Base-by-base conservation (phyloP, 495 filamentous ascomycete genomes). In the Hapsidospora chrysogenum region DNA sequence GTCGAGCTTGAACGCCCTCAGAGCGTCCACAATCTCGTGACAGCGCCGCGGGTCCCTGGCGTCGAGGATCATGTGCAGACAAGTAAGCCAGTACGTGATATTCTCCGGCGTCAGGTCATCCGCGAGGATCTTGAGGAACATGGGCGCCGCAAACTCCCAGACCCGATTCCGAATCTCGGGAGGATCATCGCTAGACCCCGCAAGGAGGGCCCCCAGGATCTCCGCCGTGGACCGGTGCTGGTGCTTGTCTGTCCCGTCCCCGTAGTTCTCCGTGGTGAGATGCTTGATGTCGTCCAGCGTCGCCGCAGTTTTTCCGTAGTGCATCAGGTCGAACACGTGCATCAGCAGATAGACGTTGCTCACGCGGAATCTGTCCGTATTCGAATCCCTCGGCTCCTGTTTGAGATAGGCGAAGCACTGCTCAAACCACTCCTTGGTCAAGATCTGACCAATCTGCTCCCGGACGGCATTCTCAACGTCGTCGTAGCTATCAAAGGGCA, bases 191-290 rank as follows among this genome's bases (percentile, higher is more conserved):
- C 71, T 58, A 29, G 83, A 78, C 21, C 78, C 78, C 29, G 70
- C 67, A 8, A 96, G 62, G 45, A 99, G 50, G 16, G 82, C 84
- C 14, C 82, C 83, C 11, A 99, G 64, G 38, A 99, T 95, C 52
- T 99, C 89, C 3, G 92, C 72, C 14, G 87, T 93, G 6, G 92
- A 92, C 29, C 89, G 80, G 50, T 99, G 89, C 51, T 96, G 86
- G 56, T 99, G 92, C 52, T 95, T 99, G 46, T 99, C 89, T 41
- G 74, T 85, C 17, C 92, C 86, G 58, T 96, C 89, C 16, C 78
- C 86, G 44, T 78, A 94, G 2, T 86, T 73, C 1, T 62, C 64
- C 37, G 68, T 61, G 15, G 78, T 68, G 37, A 89, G 62, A 40
- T 85, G 75, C 43, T 92, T 74, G 46, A 96, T 76, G 33, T 99